These are phyloP conservation scores for Solanum sitiens DNA, from an alignment of 257 asterid species.

Conservation along the genomic window DNA sequence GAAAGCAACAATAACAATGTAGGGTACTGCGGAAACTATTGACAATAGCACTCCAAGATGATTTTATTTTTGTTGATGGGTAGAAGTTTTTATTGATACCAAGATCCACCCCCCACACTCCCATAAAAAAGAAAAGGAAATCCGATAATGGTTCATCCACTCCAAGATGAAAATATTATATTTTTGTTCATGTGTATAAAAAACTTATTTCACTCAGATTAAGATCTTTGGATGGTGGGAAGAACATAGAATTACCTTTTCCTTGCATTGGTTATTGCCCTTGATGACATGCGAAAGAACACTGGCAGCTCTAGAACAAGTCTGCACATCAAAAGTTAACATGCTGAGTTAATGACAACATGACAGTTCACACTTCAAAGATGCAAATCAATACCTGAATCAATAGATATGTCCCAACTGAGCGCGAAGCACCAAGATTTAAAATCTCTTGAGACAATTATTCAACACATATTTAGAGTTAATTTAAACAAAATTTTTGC, in stretches of 20 bases:
- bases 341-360: not conserved
- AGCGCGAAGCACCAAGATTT: not conserved
- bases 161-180: not conserved
- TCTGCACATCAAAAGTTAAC: slow-evolving; percentile 35
- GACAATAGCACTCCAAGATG: not conserved
- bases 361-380: not conserved
- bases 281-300: slow-evolving; percentile 75
- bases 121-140: too few species aligned
- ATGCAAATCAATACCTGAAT: not conserved
- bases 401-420: not conserved
- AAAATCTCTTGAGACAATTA: not conserved
- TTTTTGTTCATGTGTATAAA: not conserved
- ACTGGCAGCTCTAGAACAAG: slow-evolving; percentile 94
- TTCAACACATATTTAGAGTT: not conserved
- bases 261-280: slow-evolving; percentile 80
- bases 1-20: not conserved
- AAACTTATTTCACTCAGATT: not conserved
- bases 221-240: not conserved
- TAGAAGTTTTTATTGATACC: not conserved
- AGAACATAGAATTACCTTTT: slow-evolving; percentile 41
- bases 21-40: not conserved
- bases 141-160: not conserved
- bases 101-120: not conserved
- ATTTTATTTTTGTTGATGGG: not conserved
- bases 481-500: not conserved